Evolutionary conservation across 768 basidiomycete species (phyloP).

Genomic region (Tylopilus cervinicoccineus): DNA sequence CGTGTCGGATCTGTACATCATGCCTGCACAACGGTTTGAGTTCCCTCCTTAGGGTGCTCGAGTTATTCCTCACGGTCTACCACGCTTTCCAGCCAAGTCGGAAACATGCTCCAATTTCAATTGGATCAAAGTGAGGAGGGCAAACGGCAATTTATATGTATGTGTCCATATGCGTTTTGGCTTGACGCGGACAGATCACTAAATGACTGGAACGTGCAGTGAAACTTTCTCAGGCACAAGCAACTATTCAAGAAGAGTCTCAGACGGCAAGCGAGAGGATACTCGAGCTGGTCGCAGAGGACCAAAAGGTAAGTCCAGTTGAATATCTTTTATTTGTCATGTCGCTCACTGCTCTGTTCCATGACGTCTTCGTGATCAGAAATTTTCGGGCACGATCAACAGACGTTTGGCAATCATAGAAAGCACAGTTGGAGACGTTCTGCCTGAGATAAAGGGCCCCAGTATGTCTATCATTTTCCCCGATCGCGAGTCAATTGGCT

Average conservation of each 20-base stretch:
- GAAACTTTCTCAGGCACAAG: constrained; percentile 13
- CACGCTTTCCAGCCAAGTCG: constrained; percentile 11
- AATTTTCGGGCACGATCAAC: constrained; percentile 10
- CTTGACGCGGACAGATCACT: too few species aligned
- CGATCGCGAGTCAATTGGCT: not conserved
- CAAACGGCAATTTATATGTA: constrained; percentile 9
- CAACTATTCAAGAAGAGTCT: constrained; percentile 15
- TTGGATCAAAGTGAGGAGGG: constrained; percentile 18
- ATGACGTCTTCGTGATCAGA: not conserved
- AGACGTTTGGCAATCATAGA: constrained; percentile 15
- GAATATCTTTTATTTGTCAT: too few species aligned
- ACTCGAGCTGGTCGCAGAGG: constrained; percentile 13
- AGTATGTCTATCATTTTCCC: too few species aligned
- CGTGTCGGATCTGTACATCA: constrained; percentile 19
- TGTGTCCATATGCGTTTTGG: not conserved
- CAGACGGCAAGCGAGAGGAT: constrained; percentile 12
- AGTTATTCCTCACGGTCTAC: not conserved
- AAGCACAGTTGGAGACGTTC: constrained; percentile 4
- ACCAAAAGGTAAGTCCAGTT: constrained; percentile 10
- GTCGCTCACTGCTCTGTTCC: not conserved
- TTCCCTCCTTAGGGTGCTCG: not conserved
- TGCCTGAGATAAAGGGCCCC: constrained; percentile 10
- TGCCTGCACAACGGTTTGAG: constrained; percentile 19
- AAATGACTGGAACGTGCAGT: not conserved
- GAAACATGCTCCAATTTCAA: constrained; percentile 18